These are phyloP conservation scores for Teratosphaeriaceae sp. DNA, from an alignment of 2,329 filamentous ascomycete genomes.

Conservation along the genomic window DNA sequence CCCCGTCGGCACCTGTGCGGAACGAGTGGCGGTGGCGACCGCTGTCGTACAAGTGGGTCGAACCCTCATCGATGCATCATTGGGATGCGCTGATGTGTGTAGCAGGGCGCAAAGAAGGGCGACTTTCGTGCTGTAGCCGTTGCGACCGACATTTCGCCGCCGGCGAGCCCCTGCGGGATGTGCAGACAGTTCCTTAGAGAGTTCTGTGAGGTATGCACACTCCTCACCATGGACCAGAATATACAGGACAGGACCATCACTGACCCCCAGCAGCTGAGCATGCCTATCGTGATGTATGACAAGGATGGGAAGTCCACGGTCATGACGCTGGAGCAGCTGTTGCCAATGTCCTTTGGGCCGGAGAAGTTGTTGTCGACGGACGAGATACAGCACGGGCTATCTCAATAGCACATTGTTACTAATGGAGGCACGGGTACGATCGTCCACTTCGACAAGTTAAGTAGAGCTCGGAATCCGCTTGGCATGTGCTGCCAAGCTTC, in stretches of 20 bases:
- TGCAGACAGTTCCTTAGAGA: slow-evolving; percentile 70
- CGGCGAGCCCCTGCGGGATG: slow-evolving; percentile 75
- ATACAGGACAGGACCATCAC: not conserved
- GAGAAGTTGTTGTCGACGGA: slow-evolving; percentile 35
- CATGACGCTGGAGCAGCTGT: slow-evolving; percentile 57
- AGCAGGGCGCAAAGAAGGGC: slow-evolving; percentile 32
- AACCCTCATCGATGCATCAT: not conserved
- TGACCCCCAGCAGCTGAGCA: slow-evolving; percentile 30
- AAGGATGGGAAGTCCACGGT: slow-evolving; percentile 67
- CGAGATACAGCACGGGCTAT: slow-evolving; percentile 12
- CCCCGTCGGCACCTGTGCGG: slow-evolving; percentile 91
- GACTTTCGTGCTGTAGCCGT: slow-evolving; percentile 77
- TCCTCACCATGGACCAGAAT: not conserved
- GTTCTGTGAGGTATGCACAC: slow-evolving; percentile 34
- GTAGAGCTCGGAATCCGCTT: no score
- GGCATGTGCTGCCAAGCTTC: not conserved
- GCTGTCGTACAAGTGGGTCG: slow-evolving; percentile 53
- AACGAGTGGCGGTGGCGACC: slow-evolving; percentile 79
- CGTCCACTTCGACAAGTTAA: no score
- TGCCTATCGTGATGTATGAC: slow-evolving; percentile 90
- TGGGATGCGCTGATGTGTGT: not conserved
- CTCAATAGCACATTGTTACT: not conserved
- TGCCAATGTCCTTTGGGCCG: slow-evolving; percentile 50
- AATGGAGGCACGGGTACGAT: no score
- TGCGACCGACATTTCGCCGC: slow-evolving; percentile 59